Evolutionary conservation across 331 rosid species (phyloP).

Genomic region (Pyrus hybrid): DNA sequence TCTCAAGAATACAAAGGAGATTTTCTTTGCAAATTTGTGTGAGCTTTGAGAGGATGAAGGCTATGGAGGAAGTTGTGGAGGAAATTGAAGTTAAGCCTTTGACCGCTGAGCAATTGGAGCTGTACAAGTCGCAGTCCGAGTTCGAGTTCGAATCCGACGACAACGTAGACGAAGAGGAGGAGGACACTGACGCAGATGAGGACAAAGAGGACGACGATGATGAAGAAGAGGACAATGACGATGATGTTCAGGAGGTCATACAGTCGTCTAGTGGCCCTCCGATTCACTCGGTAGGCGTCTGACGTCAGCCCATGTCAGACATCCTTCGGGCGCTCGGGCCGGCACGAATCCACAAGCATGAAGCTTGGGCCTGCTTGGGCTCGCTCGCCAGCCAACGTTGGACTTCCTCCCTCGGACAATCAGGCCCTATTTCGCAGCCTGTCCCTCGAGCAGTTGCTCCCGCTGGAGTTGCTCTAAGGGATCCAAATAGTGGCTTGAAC

Average conservation of each 20-base stretch:
- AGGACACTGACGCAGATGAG: slow-evolving; percentile 18
- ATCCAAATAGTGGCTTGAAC: too few species aligned
- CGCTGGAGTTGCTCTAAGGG: too few species aligned
- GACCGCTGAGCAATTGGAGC: slow-evolving; percentile 29
- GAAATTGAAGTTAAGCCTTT: slow-evolving; percentile 35
- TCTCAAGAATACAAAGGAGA: not conserved
- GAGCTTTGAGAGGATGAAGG: slow-evolving; percentile 45
- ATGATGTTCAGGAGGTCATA: slow-evolving; percentile 31
- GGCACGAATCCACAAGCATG: too few species aligned
- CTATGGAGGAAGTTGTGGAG: slow-evolving; percentile 39
- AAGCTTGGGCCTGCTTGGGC: too few species aligned
- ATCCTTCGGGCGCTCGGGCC: too few species aligned
- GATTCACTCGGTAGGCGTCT: slow-evolving; percentile 31
- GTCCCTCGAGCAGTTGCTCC: too few species aligned
- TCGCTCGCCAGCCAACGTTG: too few species aligned
- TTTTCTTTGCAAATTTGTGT: slow-evolving; percentile 1
- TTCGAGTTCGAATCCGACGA: slow-evolving; percentile 16
- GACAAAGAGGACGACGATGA: slow-evolving; percentile 26
- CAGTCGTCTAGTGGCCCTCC: slow-evolving; percentile 40
- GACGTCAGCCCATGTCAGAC: too few species aligned
- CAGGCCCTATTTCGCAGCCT: too few species aligned
- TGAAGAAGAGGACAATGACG: slow-evolving; percentile 27
- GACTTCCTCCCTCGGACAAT: too few species aligned
- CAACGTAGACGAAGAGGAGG: slow-evolving; percentile 23
- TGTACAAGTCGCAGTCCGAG: not conserved